These are phyloP conservation scores for Triticum timopheevii DNA, from an alignment of 176 grass and related monocot species.

Conservation along the genomic window DNA sequence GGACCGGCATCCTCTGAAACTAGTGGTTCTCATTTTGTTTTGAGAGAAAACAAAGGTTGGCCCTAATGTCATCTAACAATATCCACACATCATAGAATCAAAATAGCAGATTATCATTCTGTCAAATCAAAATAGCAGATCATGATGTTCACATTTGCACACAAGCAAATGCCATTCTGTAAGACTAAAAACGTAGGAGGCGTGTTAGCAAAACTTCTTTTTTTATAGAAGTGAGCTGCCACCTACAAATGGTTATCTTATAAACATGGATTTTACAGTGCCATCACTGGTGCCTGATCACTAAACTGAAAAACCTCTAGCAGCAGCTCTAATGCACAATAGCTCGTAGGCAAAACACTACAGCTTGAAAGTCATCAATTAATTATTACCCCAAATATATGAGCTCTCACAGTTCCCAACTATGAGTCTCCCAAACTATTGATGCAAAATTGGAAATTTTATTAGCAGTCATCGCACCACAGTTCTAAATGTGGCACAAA, in stretches of 20 bases:
- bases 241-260: not conserved
- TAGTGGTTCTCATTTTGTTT: not conserved
- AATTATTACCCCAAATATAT: not conserved
- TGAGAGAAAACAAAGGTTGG: not conserved
- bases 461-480: not conserved
- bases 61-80: not conserved
- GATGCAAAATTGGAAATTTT: not conserved
- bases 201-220: not conserved
- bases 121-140: not conserved
- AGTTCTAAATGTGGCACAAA: not conserved
- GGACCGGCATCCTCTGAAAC: not conserved
- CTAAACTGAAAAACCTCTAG: not conserved
- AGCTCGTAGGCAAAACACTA: not conserved
- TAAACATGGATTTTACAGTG: not conserved
- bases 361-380: not conserved
- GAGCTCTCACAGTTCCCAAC: not conserved
- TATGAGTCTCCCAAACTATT: not conserved
- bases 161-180: not conserved
- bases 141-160: constrained; percentile 4
- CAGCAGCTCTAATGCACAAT: not conserved
- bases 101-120: not conserved
- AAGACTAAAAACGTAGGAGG: not conserved
- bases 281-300: not conserved
- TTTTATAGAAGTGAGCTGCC: not conserved
- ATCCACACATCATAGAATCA: not conserved